Evolutionary conservation across 2,329 filamentous ascomycete species (phyloP).

Genomic region (Paecilomyces sp.): DNA sequence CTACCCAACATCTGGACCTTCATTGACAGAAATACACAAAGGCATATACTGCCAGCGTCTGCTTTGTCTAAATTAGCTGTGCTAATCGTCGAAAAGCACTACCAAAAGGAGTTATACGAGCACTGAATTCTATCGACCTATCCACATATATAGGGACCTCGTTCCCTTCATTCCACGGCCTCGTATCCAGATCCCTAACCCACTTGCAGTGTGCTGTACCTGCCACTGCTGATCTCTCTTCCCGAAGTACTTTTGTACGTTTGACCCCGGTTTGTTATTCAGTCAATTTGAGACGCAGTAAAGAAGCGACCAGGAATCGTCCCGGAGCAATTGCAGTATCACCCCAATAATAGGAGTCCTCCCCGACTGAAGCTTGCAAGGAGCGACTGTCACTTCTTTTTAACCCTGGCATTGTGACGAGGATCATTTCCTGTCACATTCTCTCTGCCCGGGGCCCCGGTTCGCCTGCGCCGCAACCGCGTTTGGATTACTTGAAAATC

Average conservation of each 20-base stretch:
- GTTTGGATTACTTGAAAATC: background rate
- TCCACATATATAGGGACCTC: background rate
- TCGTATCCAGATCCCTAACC: background rate
- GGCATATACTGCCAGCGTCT: background rate
- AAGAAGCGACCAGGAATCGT: background rate
- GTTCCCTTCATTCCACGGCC: background rate
- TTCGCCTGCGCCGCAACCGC: background rate
- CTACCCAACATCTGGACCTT: background rate
- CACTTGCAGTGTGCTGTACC: background rate
- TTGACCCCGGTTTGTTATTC: background rate
- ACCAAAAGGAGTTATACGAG: background rate
- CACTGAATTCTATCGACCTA: background rate
- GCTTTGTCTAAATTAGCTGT: background rate
- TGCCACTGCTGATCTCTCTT: background rate
- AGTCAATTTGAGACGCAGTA: background rate
- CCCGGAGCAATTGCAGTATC: background rate
- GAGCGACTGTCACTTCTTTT: background rate
- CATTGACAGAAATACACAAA: background rate
- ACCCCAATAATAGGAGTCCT: background rate
- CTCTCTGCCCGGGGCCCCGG: background rate
- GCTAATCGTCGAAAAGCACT: background rate
- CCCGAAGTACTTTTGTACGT: background rate
- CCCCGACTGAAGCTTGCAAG: background rate
- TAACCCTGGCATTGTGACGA: background rate
- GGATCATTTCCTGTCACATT: background rate